Evolutionary conservation across 768 basidiomycete species (phyloP), one percentile per base, ranked within the genome.

Genomic region (Russula vinacea): DNA sequence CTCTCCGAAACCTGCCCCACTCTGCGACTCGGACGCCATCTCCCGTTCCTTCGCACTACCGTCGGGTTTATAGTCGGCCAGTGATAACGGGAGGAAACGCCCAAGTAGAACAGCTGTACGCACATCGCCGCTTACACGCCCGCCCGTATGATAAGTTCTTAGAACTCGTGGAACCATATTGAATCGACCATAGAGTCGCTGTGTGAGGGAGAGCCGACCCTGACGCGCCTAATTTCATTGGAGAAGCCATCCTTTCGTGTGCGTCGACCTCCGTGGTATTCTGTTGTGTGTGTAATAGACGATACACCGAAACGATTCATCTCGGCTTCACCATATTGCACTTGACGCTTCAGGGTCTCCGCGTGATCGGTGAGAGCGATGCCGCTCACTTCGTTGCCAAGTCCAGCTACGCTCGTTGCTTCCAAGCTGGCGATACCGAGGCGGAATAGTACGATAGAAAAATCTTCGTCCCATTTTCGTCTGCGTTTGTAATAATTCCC

Each of bases 341-440:
- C 67, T 55, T 37, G 68, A 66, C 24, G 55, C 64, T 52, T 71
- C 66, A 58, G 55, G 51, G 47, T n/a, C 44, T 70, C 62, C 40
- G 59, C 44, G 49, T 57, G 44, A 50, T 67, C 60, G 1, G 69
- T 44, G 44, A 71, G 68, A 32, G 74, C 68, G 55, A 90, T 78
- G 5, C 80, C 76, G 8, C 84, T 83, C 14, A 90, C 84, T 73
- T 92, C 89, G 69, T 91, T 90, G 1, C 86, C 85, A 71, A 88
- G 80, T 3, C 90, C 90, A 26, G 83, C 79, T 11, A 88, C 78
- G 52, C 84, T 85, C 0, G 89, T 90, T 0, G 87, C 85, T 71
- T 92, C 90, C 55, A 92, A 77, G 66, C 86, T 88, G 4, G 88
- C 88, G 0, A 87, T 87, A 22, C 88, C 88, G 22, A 90, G 77